Evolutionary conservation across 179 eudicot genomes (phyloP).

Genomic region (Pouteria campechiana): DNA sequence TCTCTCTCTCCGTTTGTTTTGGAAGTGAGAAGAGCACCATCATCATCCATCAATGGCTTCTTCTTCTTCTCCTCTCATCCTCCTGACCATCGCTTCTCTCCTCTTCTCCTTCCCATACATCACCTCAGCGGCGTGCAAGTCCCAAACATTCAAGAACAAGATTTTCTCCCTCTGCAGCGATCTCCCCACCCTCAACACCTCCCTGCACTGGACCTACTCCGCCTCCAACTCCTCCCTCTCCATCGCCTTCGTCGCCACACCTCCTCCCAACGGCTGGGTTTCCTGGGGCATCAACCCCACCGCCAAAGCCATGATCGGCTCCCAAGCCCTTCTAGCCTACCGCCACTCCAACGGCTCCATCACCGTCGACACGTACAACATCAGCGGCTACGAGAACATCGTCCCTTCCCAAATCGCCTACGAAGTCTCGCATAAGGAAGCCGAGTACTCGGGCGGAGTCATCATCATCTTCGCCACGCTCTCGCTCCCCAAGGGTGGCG

Average conservation of each 20-base stretch:
- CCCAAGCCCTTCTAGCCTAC: constrained; percentile 20
- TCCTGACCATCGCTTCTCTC: too few species aligned
- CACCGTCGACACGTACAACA: constrained; percentile 12
- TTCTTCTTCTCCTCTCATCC: too few species aligned
- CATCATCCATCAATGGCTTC: too few species aligned
- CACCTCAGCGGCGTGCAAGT: too few species aligned
- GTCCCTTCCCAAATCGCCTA: constrained; percentile 1
- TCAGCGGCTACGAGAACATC: constrained; percentile 6
- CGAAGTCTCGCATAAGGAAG: constrained; percentile 8
- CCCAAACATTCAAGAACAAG: too few species aligned
- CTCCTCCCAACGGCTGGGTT: constrained; percentile 19
- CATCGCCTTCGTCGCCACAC: constrained; percentile 18
- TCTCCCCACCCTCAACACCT: constrained; percentile 9
- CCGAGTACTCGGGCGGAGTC: constrained; percentile 7
- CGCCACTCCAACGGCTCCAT: constrained; percentile 11
- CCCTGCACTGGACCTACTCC: constrained; percentile 23
- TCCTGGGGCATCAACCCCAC: constrained; percentile 27
- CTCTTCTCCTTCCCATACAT: too few species aligned
- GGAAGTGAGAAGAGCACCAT: too few species aligned
- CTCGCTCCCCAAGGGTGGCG: constrained; percentile 1
- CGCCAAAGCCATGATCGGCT: constrained; percentile 16
- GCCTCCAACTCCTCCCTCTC: constrained; percentile 8
- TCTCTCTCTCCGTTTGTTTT: too few species aligned
- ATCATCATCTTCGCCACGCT: constrained; percentile 19
- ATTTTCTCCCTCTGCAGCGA: constrained; percentile 14